Evolutionary conservation across 139 green algal genomes (phyloP).

Genomic region (Yamagishiella unicocca): DNA sequence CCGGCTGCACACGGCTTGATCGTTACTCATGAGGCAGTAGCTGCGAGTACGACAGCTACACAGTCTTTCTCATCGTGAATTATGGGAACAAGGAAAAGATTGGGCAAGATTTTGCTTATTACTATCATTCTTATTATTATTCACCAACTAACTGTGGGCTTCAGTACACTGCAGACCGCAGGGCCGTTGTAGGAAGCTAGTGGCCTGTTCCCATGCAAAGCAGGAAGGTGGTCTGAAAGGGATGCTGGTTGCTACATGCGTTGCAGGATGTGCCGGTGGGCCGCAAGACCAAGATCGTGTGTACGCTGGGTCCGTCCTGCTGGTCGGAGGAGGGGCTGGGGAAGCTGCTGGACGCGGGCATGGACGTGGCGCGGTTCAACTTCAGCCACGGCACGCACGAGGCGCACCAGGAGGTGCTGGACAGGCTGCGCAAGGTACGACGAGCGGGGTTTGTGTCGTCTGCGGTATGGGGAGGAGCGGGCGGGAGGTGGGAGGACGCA

Average conservation of each 20-base stretch:
- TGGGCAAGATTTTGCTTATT: neutral
- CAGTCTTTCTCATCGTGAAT: too few species aligned
- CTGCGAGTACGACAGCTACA: too few species aligned
- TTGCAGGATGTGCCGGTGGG: slow-evolving; percentile 48
- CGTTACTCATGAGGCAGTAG: too few species aligned
- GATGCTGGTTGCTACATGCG: neutral
- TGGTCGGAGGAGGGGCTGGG: slow-evolving; percentile 68
- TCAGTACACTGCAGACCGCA: too few species aligned
- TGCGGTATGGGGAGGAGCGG: too few species aligned
- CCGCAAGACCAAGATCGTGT: slow-evolving; percentile 87
- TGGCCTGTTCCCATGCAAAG: too few species aligned
- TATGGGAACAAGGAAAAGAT: too few species aligned
- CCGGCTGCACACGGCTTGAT: too few species aligned
- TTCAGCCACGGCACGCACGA: slow-evolving; percentile 87
- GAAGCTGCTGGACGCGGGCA: slow-evolving; percentile 73
- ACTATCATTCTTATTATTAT: neutral
- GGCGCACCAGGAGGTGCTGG: slow-evolving; percentile 69
- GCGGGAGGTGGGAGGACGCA: too few species aligned
- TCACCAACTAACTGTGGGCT: too few species aligned
- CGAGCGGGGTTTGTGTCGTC: neutral
- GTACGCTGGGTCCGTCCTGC: slow-evolving; percentile 77
- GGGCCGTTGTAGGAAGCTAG: too few species aligned
- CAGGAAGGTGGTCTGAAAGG: neutral
- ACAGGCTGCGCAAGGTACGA: slow-evolving; percentile 59
- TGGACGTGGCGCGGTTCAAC: slow-evolving; percentile 88